Conservation (phyloP, 2,329 filamentous ascomycete genomes). For the Cadophora luteo-olivacea region DNA sequence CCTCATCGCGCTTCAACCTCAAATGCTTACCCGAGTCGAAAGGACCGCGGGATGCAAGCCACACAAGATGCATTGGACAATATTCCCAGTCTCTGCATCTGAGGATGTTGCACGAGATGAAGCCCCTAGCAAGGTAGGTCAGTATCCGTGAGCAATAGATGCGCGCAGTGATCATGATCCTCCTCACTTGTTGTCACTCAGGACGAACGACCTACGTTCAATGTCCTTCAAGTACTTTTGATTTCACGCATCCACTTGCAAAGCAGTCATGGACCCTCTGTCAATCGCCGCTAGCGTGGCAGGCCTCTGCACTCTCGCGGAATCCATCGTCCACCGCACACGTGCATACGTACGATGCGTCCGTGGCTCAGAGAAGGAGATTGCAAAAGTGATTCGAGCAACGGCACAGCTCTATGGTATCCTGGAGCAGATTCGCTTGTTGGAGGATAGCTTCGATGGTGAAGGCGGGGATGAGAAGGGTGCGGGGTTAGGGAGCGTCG, state of each 20-base stretch:
- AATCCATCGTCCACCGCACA: not conserved
- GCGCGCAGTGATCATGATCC: not conserved
- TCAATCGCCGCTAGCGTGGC: not conserved
- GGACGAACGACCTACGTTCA: not conserved
- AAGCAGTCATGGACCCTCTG: not conserved
- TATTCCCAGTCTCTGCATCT: not conserved
- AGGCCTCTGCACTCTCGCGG: not conserved
- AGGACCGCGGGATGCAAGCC: not conserved
- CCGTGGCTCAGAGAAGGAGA: not conserved
- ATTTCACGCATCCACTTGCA: not conserved
- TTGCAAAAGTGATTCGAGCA: not conserved
- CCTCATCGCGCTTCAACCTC: not conserved
- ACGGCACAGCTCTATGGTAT: not conserved
- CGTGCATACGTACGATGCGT: not conserved
- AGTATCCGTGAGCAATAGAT: not conserved
- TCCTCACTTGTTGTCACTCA: not conserved
- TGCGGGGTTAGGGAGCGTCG: not conserved
- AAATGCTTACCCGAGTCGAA: not conserved
- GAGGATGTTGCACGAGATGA: not conserved
- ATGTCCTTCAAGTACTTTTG: not conserved
- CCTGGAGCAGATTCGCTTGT: not conserved
- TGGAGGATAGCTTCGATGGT: not conserved
- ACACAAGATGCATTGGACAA: not conserved
- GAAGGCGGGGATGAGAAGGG: not conserved
- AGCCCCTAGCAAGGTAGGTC: not conserved